These are phyloP conservation scores for Candida ponderosae DNA, from an alignment of 805 yeast genomes.

Conservation along the genomic window DNA sequence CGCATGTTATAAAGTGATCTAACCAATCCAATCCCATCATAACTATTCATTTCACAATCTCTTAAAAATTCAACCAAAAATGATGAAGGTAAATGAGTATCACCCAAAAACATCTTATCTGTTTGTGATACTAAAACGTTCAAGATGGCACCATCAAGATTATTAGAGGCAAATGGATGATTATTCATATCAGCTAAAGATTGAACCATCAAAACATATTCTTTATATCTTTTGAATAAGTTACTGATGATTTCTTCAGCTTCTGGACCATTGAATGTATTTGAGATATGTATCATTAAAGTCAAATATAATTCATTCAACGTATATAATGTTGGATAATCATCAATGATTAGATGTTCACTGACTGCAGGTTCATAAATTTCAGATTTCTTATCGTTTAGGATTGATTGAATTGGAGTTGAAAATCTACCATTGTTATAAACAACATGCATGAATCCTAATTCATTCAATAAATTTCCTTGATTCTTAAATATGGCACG, in stretches of 20 bases:
- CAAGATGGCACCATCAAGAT: constrained; percentile 10
- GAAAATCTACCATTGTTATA: constrained; percentile 1
- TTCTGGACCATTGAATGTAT: neutral
- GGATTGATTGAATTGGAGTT: too few relatives aligned
- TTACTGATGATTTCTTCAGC: neutral
- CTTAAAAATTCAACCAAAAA: constrained; percentile 10
- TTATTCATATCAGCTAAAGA: neutral
- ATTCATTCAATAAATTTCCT: constrained; percentile 5
- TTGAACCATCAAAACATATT: constrained; percentile 1
- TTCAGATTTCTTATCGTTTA: neutral
- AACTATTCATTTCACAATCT: constrained; percentile 1
- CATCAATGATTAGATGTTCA: constrained; percentile 4
- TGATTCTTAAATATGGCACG: constrained; percentile 11
- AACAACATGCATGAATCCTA: constrained; percentile 11
- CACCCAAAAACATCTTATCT: constrained; percentile 2
- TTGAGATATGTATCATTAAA: constrained; percentile 6
- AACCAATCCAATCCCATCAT: constrained; percentile 2
- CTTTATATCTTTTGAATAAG: constrained; percentile 1
- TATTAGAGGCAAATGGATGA: constrained; percentile 8
- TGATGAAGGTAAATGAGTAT: constrained; percentile 9
- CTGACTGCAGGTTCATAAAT: constrained; percentile 3
- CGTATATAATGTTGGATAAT: constrained; percentile 6
- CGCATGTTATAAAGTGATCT: neutral
- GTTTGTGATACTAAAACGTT: constrained; percentile 9
- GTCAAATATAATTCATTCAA: constrained; percentile 12